A percentile compares a stretch with the other conserved stretches of the same genome.
These are phyloP conservation scores for Apophysomyces variabilis DNA, from an alignment of 371 early-diverging fungal species.

Conservation along the genomic window DNA sequence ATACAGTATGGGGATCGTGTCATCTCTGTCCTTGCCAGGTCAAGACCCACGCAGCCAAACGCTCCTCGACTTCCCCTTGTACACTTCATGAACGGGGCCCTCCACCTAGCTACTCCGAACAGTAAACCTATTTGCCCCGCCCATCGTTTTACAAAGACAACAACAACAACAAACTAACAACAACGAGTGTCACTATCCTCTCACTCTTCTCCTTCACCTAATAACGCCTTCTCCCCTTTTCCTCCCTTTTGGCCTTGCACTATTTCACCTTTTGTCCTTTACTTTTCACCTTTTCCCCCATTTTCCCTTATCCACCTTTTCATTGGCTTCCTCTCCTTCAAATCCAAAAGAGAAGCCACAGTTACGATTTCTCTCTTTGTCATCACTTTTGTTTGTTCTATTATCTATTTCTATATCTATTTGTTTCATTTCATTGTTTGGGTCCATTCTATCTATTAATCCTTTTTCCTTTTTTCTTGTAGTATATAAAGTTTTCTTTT, in stretches of 20 bases:
- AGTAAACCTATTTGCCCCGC: neutral
- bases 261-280: too few species aligned
- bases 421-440: neutral
- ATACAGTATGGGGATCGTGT: constrained; percentile 38
- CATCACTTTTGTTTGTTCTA: neutral
- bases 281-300: too few species aligned
- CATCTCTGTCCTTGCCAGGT: constrained; percentile 38
- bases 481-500: neutral
- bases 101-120: constrained; percentile 24
- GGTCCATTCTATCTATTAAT: neutral
- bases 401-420: neutral
- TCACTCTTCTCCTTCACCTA: too few species aligned
- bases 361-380: too few species aligned
- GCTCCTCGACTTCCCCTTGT: constrained; percentile 8
- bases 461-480: constrained; percentile 5
- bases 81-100: constrained; percentile 26
- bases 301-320: too few species aligned
- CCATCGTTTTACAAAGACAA: neutral
- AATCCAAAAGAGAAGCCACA: too few species aligned
- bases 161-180: too few species aligned
- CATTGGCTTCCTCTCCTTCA: too few species aligned
- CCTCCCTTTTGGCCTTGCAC: too few species aligned
- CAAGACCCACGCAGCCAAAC: constrained; percentile 1
- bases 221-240: too few species aligned
- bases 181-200: too few species aligned